Conservation (phyloP, 1,284 basidiomycete species). For the Vanrija sp. region DNA sequence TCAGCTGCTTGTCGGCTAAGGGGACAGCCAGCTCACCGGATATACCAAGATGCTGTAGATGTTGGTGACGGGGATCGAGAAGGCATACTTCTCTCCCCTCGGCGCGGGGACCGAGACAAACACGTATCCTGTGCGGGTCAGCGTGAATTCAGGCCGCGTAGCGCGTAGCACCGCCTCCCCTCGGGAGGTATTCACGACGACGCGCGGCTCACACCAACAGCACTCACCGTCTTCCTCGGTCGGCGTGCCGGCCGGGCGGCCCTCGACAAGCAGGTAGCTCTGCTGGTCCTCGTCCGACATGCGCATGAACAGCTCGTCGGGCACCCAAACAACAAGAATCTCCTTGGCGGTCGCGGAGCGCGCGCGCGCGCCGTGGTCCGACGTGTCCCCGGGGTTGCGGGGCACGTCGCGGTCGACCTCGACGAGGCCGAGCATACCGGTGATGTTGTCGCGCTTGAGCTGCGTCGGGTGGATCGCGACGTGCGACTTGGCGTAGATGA, state of each 20-base stretch:
- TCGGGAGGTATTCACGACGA: not conserved
- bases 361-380: not conserved
- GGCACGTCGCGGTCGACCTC: slow-evolving; percentile 51
- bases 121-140: slow-evolving; percentile 35
- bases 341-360: slow-evolving; percentile 19
- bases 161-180: not conserved
- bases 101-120: slow-evolving; percentile 45
- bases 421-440: slow-evolving; percentile 85
- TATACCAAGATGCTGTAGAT: slow-evolving; percentile 87
- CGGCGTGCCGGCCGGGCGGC: slow-evolving; percentile 11
- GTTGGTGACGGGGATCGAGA: slow-evolving; percentile 82
- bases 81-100: slow-evolving; percentile 83
- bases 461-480: slow-evolving; percentile 92
- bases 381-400: slow-evolving; percentile 1
- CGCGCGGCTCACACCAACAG: not conserved
- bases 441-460: slow-evolving; percentile 85
- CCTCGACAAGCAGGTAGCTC: slow-evolving; percentile 37
- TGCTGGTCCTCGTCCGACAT: slow-evolving; percentile 43
- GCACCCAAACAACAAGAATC: slow-evolving; percentile 45
- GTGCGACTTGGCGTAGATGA: slow-evolving; percentile 85
- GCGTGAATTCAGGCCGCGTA: not conserved
- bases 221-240: slow-evolving; percentile 41
- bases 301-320: slow-evolving; percentile 39
- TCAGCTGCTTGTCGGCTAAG: not conserved
- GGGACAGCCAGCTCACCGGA: slow-evolving; percentile 52